Conservation (phyloP, 345 rosid species). For the Abelmoschus esculentus region DNA sequence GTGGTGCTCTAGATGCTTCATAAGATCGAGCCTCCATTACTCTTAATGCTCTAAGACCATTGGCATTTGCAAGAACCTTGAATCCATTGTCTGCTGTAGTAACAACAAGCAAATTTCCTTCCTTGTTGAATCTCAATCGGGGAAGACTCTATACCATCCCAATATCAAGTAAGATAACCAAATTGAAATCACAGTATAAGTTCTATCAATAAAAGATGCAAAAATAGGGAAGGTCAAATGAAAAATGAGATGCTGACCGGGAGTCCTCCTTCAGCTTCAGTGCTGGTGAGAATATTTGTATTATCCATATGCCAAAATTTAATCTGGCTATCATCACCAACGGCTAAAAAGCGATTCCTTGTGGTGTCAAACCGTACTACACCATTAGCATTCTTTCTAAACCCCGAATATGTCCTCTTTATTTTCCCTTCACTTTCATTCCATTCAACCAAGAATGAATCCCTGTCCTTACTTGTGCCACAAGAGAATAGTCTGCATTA, state of each 20-base stretch:
- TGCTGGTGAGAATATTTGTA: conserved; percentile 35
- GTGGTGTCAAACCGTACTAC: conserved; percentile 70
- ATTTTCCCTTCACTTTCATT: conserved; percentile 74
- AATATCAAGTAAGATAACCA: conserved; percentile 8
- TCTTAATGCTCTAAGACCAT: conserved; percentile 45
- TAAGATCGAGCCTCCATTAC: conserved; percentile 40
- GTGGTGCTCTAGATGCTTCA: conserved; percentile 36
- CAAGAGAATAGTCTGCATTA: conserved; percentile 57
- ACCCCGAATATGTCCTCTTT: conserved; percentile 53
- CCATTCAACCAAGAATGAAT: conserved; percentile 72
- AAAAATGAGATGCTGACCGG: conserved; percentile 31
- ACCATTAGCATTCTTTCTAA: conserved; percentile 53
- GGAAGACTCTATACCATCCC: conserved; percentile 40
- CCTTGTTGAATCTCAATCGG: conserved; percentile 64
- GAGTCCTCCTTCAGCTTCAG: conserved; percentile 69
- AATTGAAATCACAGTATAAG: not conserved
- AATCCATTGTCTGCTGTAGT: conserved; percentile 25
- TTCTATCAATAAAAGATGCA: not conserved
- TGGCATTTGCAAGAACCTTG: conserved; percentile 12
- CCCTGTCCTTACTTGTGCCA: conserved; percentile 80
- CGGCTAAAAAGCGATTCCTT: conserved; percentile 56
- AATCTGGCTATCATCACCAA: conserved; percentile 55
- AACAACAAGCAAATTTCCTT: conserved; percentile 57
- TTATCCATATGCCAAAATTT: conserved; percentile 80
- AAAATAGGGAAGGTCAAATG: not conserved